A percentile compares a stretch with the other conserved stretches of the same genome.
Evolutionary conservation across 139 green algal genomes (phyloP).

Genomic region (Chlamydomonas schloesseri): DNA sequence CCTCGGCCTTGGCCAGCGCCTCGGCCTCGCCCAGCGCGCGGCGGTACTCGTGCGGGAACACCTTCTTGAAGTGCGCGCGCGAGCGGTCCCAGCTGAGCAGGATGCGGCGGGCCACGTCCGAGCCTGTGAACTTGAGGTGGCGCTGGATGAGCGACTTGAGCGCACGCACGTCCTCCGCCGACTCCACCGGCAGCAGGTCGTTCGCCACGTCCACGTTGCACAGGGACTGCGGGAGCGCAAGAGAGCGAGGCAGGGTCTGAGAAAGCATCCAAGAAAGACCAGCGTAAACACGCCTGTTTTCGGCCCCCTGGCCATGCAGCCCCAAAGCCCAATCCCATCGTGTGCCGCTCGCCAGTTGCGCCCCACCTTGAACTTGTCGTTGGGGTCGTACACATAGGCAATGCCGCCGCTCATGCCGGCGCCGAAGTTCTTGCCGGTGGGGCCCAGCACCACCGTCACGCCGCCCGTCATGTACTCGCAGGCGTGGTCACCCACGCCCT

Average conservation of each 20-base stretch:
- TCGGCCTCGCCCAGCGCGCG: slow-evolving; percentile 75
- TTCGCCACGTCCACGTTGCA: slow-evolving; percentile 67
- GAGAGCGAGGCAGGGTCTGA: no score
- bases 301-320: no score
- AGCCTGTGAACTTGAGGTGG: slow-evolving; percentile 88
- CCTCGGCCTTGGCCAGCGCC: slow-evolving; percentile 66
- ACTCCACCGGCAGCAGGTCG: slow-evolving; percentile 83
- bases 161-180: slow-evolving; percentile 46
- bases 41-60: slow-evolving; percentile 82
- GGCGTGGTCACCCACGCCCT: slow-evolving; percentile 95
- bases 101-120: slow-evolving; percentile 68
- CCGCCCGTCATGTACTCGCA: slow-evolving; percentile 99
- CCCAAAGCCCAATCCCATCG: no score
- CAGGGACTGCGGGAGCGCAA: slow-evolving; percentile 12
- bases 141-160: slow-evolving; percentile 85
- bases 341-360: no score
- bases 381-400: slow-evolving; percentile 92
- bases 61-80: slow-evolving; percentile 80
- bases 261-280: no score
- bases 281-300: no score
- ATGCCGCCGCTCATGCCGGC: slow-evolving; percentile 94
- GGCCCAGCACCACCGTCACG: slow-evolving; percentile 88
- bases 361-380: slow-evolving; percentile 63
- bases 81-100: slow-evolving; percentile 81
- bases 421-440: slow-evolving; percentile 95